These are phyloP conservation scores for Pleurotus salmoneostramineus DNA, from an alignment of 768 basidiomycete genomes.

Conservation along the genomic window DNA sequence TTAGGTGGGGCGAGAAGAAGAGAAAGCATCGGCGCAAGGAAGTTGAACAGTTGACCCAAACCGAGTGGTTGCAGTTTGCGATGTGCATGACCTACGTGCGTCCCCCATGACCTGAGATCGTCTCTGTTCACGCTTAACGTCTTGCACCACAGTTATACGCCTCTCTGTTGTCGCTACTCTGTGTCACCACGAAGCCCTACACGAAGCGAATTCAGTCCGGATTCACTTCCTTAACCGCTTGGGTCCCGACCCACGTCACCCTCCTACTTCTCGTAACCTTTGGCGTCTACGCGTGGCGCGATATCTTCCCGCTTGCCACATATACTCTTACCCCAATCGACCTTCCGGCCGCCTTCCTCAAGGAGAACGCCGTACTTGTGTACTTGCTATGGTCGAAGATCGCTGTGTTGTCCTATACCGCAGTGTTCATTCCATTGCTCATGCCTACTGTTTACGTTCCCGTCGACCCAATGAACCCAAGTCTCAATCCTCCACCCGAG, in stretches of 20 bases:
- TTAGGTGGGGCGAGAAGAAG: conserved; percentile 23
- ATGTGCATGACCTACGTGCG: conserved; percentile 28
- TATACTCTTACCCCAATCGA: conserved; percentile 50
- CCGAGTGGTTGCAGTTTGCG: conserved; percentile 25
- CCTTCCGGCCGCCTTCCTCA: conserved; percentile 29
- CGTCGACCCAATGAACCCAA: conserved; percentile 43
- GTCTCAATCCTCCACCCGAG: conserved; percentile 32
- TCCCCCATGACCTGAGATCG: not conserved
- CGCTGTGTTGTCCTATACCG: conserved; percentile 37
- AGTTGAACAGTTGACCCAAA: conserved; percentile 9
- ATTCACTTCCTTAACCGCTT: not conserved
- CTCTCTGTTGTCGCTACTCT: conserved; percentile 32
- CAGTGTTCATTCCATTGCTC: conserved; percentile 47
- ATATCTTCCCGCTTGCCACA: conserved; percentile 56
- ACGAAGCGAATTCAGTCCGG: not conserved
- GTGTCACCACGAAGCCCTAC: conserved; percentile 25
- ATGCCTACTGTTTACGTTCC: conserved; percentile 57
- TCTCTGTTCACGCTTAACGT: not conserved
- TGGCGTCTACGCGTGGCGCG: conserved; percentile 50
- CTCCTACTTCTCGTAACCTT: conserved; percentile 43
- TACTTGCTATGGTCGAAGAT: conserved; percentile 49
- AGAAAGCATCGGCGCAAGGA: conserved; percentile 10
- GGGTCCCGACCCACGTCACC: conserved; percentile 35
- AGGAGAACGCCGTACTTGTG: conserved; percentile 1
- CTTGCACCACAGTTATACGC: conserved; percentile 31